phyloP scores from a whole-genome alignment of 1,139 yeast genomes.

The Hemisphaericaspora xylanilytica region DNA sequence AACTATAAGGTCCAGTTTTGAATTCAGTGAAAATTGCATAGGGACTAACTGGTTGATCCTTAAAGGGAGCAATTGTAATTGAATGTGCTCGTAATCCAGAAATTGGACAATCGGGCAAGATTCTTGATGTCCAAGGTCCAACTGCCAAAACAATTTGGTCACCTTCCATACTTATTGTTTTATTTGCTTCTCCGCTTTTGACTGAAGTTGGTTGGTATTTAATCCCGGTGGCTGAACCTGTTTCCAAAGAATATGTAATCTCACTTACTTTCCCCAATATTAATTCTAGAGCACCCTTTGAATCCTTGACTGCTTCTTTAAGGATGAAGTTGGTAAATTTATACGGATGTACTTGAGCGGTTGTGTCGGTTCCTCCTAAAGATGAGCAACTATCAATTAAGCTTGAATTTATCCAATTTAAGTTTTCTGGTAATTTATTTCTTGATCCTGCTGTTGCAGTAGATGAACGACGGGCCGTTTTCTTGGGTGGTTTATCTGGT shows the following conservation, averaged over 20 bases:
- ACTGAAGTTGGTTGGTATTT: conserved; percentile 59
- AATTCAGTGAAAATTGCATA: conserved; percentile 93
- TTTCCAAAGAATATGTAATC: conserved; percentile 57
- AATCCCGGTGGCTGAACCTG: conserved; percentile 67
- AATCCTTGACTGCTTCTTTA: conserved; percentile 68
- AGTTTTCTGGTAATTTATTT: conserved; percentile 59
- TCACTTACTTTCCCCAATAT: conserved; percentile 81
- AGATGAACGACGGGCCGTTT: conserved; percentile 29
- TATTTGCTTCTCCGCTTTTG: conserved; percentile 25
- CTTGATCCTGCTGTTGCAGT: conserved; percentile 15
- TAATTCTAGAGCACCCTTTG: conserved; percentile 77
- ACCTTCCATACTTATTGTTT: conserved; percentile 48
- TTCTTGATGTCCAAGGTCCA: conserved; percentile 96
- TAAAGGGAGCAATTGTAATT: conserved; percentile 81
- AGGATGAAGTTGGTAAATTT: conserved; percentile 81
- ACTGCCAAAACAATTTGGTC: conserved; percentile 80
- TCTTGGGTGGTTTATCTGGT: conserved; percentile 33
- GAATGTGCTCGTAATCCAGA: conserved; percentile 93
- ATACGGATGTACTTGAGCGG: conserved; percentile 97
- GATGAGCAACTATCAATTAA: conserved; percentile 73
- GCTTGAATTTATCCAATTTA: conserved; percentile 77
- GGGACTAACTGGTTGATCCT: conserved; percentile 72
- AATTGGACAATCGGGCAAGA: conserved; percentile 88
- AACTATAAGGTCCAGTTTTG: conserved; percentile 60
- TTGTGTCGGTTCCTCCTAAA: conserved; percentile 81